These are phyloP conservation scores for Thraustochytrium striatum DNA, from an alignment of 352 stramenopile genomes.

Conservation along the genomic window DNA sequence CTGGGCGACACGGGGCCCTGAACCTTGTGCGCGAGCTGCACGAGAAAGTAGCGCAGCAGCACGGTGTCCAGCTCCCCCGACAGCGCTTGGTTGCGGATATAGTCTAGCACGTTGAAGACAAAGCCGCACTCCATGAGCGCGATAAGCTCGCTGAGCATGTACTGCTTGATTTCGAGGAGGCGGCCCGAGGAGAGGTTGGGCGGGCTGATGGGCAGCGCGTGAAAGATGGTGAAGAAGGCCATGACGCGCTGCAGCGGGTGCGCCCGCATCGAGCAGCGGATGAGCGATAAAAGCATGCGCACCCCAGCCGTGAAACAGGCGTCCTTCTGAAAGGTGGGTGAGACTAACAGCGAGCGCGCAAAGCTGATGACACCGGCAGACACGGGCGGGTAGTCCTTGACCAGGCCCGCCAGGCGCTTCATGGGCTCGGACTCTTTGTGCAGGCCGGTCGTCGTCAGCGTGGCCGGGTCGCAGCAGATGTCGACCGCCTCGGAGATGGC, in stretches of 20 bases:
- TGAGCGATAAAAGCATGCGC: slow-evolving; percentile 1
- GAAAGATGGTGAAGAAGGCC: slow-evolving; percentile 28
- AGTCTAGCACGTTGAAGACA: slow-evolving; percentile 44
- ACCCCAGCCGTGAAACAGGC: slow-evolving; percentile 12
- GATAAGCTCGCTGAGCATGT: slow-evolving; percentile 31
- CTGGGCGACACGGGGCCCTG: slow-evolving; percentile 7
- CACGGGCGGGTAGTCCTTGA: slow-evolving; percentile 13
- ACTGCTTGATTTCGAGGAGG: slow-evolving; percentile 36
- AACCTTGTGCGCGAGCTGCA: slow-evolving; percentile 4
- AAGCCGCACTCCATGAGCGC: slow-evolving; percentile 20
- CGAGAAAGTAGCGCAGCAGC: slow-evolving; percentile 28
- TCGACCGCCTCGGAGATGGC: slow-evolving; percentile 3
- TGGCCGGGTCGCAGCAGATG: slow-evolving; percentile 23
- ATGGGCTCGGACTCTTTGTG: background rate
- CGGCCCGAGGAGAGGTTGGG: background rate
- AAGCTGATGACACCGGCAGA: slow-evolving; percentile 30
- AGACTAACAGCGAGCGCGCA: slow-evolving; percentile 12
- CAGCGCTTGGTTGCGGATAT: slow-evolving; percentile 23
- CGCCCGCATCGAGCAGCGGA: slow-evolving; percentile 13
- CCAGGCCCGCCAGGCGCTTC: background rate
- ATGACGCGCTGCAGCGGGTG: slow-evolving; percentile 43
- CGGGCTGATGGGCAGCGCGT: slow-evolving; percentile 22
- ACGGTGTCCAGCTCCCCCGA: slow-evolving; percentile 1
- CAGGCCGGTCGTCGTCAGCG: slow-evolving; percentile 8
- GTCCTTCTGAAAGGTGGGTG: slow-evolving; percentile 7